Percentiles rank a stretch among this genome's conserved stretches.
phyloP scores from a whole-genome alignment of 768 basidiomycete genomes.

The Lactarius pseudohatsudake region DNA sequence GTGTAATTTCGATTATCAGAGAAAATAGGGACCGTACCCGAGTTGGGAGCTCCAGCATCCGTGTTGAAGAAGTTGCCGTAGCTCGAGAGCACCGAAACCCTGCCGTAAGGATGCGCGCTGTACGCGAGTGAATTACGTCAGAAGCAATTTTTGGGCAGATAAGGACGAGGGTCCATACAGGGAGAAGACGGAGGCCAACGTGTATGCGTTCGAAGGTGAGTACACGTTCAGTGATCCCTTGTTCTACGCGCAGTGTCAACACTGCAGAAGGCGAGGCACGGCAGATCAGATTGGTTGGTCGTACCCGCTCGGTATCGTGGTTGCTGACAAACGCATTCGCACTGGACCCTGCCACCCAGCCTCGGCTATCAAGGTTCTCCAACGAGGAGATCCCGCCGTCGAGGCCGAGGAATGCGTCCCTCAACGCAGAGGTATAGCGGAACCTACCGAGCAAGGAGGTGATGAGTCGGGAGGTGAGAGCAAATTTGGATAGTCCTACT shows the following conservation, averaged over 20 bases:
- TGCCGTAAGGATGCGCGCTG: conserved; percentile 63
- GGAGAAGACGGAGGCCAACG: conserved; percentile 59
- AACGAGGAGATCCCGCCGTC: conserved; percentile 45
- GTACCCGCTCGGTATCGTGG: conserved; percentile 65
- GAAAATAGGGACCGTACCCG: conserved; percentile 37
- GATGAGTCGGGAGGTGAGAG: background rate
- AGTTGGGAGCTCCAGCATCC: conserved; percentile 61
- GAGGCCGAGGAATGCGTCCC: conserved; percentile 48
- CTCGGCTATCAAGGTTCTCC: conserved; percentile 50
- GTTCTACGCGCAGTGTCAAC: conserved; percentile 37
- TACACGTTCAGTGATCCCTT: conserved; percentile 55
- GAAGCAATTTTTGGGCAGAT: background rate
- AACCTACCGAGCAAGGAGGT: conserved; percentile 39
- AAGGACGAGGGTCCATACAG: conserved; percentile 36
- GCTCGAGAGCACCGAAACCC: conserved; percentile 60
- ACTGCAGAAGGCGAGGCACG: background rate
- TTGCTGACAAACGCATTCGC: conserved; percentile 71
- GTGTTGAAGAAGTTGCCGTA: conserved; percentile 49
- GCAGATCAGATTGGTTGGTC: conserved; percentile 11
- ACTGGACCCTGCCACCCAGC: conserved; percentile 52
- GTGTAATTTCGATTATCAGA: background rate
- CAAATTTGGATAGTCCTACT: conserved; percentile 38
- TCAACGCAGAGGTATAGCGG: conserved; percentile 55
- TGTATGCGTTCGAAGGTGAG: conserved; percentile 65
- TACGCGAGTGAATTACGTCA: background rate